Evolutionary conservation across 768 basidiomycete species (phyloP).

Genomic region (Mycena rebaudengoi): DNA sequence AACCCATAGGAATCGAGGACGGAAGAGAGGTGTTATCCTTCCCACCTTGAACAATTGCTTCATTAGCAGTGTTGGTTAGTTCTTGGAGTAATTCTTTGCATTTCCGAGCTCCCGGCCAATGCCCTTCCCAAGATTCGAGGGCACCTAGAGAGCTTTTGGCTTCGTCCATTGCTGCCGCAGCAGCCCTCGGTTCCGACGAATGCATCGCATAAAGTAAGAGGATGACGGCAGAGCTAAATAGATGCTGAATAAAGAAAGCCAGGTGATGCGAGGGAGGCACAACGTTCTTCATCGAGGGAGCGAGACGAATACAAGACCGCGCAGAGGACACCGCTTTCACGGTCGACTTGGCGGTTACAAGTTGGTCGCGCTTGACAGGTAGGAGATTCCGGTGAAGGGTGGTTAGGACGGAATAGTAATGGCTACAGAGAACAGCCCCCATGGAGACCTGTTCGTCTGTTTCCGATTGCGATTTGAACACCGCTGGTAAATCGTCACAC

Average conservation of each 20-base stretch:
- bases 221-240: slow-evolving; percentile 90
- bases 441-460: slow-evolving; percentile 86
- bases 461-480: slow-evolving; percentile 77
- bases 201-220: slow-evolving; percentile 89
- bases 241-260: slow-evolving; percentile 88
- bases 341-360: slow-evolving; percentile 72
- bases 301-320: slow-evolving; percentile 84
- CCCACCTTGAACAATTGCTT: slow-evolving; percentile 61
- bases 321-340: slow-evolving; percentile 85
- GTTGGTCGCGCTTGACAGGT: slow-evolving; percentile 78
- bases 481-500: slow-evolving; percentile 80
- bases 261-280: slow-evolving; percentile 89
- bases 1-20: slow-evolving; percentile 32
- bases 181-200: slow-evolving; percentile 68
- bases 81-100: slow-evolving; percentile 84
- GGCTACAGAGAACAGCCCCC: slow-evolving; percentile 86
- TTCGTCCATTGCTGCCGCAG: slow-evolving; percentile 83
- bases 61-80: slow-evolving; percentile 71
- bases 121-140: slow-evolving; percentile 83
- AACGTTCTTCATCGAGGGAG: slow-evolving; percentile 83
- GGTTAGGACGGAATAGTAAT: slow-evolving; percentile 88
- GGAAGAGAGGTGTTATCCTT: slow-evolving; percentile 30
- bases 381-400: slow-evolving; percentile 90
- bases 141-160: slow-evolving; percentile 76
- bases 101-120: slow-evolving; percentile 89